These are phyloP conservation scores for Stylonectria norvegica DNA, from an alignment of 2,329 filamentous ascomycete genomes.

Conservation along the genomic window DNA sequence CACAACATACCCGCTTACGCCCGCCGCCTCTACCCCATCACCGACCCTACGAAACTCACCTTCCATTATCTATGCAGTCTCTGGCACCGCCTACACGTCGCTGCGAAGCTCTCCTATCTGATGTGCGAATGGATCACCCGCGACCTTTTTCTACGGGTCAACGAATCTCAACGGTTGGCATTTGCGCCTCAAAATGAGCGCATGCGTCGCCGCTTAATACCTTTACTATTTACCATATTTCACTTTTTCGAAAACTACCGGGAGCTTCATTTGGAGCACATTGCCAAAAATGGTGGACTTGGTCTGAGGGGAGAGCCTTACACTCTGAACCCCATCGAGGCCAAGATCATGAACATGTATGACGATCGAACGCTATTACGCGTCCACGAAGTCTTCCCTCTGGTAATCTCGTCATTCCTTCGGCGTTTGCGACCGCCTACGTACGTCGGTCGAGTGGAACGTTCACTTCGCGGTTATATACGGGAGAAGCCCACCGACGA, in stretches of 20 bases:
- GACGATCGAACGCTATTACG: slow-evolving; percentile 60
- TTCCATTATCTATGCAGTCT: slow-evolving; percentile 61
- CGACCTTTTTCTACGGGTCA: slow-evolving; percentile 60
- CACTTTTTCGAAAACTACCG: slow-evolving; percentile 67
- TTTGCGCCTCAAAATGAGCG: slow-evolving; percentile 60
- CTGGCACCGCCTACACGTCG: slow-evolving; percentile 64
- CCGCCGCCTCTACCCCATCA: slow-evolving; percentile 54
- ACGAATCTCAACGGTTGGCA: slow-evolving; percentile 51
- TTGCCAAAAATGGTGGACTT: slow-evolving; percentile 49
- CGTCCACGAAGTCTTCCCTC: slow-evolving; percentile 62
- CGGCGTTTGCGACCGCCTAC: slow-evolving; percentile 60
- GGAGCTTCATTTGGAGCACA: slow-evolving; percentile 54
- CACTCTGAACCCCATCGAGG: slow-evolving; percentile 61
- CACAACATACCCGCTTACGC: slow-evolving; percentile 60
- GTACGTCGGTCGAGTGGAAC: slow-evolving; percentile 60
- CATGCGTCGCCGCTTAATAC: slow-evolving; percentile 62
- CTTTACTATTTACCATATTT: slow-evolving; percentile 62
- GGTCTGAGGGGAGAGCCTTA: slow-evolving; percentile 52
- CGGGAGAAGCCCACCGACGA: slow-evolving; percentile 61
- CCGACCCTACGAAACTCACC: slow-evolving; percentile 46
- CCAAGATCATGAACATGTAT: slow-evolving; percentile 61
- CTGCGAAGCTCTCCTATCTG: slow-evolving; percentile 57
- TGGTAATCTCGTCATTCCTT: slow-evolving; percentile 63
- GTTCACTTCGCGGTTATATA: slow-evolving; percentile 60
- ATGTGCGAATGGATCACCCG: slow-evolving; percentile 65